A percentile compares a stretch with the other conserved stretches of the same genome.
Evolutionary conservation across 2,329 filamentous ascomycete species (phyloP).

Genomic region (Hyphodiscus sp.): DNA sequence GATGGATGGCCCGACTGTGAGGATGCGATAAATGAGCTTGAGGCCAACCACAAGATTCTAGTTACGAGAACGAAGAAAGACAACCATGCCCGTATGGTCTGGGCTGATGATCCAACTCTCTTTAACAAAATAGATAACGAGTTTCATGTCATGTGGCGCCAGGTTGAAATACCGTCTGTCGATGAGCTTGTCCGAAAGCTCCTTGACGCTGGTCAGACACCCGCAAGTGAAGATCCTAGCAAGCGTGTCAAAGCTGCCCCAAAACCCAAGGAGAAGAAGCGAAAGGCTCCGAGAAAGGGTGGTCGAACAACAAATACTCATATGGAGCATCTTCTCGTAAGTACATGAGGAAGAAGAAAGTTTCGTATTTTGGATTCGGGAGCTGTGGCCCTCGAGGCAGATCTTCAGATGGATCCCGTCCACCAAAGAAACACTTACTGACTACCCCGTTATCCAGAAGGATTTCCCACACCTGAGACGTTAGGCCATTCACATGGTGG

Average conservation of each 20-base stretch:
- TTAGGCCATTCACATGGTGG: constrained; percentile 12
- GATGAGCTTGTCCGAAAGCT: constrained; percentile 35
- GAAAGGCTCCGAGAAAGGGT: constrained; percentile 29
- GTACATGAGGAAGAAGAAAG: too few species aligned
- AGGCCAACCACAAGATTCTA: constrained; percentile 71
- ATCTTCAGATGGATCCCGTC: too few species aligned
- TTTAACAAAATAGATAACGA: constrained; percentile 71
- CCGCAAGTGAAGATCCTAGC: constrained; percentile 32
- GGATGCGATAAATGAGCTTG: constrained; percentile 69
- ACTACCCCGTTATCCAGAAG: constrained; percentile 1
- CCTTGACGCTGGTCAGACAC: constrained; percentile 32
- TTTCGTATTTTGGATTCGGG: too few species aligned
- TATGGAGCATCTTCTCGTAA: constrained; percentile 28
- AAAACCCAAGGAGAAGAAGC: constrained; percentile 33
- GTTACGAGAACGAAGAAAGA: constrained; percentile 92
- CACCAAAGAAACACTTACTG: too few species aligned
- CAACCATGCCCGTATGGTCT: constrained; percentile 76
- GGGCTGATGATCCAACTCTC: constrained; percentile 78
- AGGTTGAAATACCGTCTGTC: constrained; percentile 61
- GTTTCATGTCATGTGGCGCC: constrained; percentile 78
- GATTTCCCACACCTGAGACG: constrained; percentile 28
- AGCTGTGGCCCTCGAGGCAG: too few species aligned
- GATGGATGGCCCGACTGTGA: constrained; percentile 91
- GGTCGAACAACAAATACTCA: constrained; percentile 31
- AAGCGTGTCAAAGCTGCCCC: constrained; percentile 30